Evolutionary conservation across 495 filamentous ascomycete species (phyloP).

Genomic region (Acidiella bohemica): DNA sequence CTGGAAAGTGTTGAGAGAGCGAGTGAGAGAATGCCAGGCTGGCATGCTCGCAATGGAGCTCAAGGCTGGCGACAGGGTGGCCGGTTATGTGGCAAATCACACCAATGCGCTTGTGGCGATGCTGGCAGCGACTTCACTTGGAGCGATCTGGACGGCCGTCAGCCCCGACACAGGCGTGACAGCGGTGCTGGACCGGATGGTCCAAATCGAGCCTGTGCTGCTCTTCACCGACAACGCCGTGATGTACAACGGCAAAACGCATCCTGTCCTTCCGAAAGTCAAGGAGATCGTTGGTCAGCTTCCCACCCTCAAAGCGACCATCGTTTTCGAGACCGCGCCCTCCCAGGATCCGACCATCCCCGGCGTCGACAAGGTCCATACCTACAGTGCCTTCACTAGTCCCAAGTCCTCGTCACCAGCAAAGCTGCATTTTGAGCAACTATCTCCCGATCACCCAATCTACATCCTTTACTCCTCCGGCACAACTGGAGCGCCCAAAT

Average conservation of each 20-base stretch:
- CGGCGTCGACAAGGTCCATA: conserved; percentile 28
- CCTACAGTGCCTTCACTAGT: conserved; percentile 39
- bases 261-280: conserved; percentile 58
- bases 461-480: conserved; percentile 83
- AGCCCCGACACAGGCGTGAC: conserved; percentile 72
- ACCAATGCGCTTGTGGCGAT: conserved; percentile 72
- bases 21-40: conserved; percentile 58
- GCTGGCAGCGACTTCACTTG: conserved; percentile 64
- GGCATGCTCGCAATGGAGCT: conserved; percentile 52
- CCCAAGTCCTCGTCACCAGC: conserved; percentile 30
- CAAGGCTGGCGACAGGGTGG: conserved; percentile 56
- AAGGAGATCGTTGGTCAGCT: conserved; percentile 53
- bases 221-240: conserved; percentile 79
- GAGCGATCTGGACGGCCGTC: conserved; percentile 83
- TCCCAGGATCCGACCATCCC: conserved; percentile 25
- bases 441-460: conserved; percentile 70
- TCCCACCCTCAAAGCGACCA: conserved; percentile 46
- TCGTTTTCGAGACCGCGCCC: conserved; percentile 51
- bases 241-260: conserved; percentile 76
- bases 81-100: conserved; percentile 82
- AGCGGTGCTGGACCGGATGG: conserved; percentile 67
- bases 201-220: conserved; percentile 66
- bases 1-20: conserved; percentile 70
- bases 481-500: conserved; percentile 82
- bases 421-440: conserved; percentile 49